phyloP scores from a whole-genome alignment of 2,329 filamentous ascomycete genomes.

The Sarocladiaceae sp. region DNA sequence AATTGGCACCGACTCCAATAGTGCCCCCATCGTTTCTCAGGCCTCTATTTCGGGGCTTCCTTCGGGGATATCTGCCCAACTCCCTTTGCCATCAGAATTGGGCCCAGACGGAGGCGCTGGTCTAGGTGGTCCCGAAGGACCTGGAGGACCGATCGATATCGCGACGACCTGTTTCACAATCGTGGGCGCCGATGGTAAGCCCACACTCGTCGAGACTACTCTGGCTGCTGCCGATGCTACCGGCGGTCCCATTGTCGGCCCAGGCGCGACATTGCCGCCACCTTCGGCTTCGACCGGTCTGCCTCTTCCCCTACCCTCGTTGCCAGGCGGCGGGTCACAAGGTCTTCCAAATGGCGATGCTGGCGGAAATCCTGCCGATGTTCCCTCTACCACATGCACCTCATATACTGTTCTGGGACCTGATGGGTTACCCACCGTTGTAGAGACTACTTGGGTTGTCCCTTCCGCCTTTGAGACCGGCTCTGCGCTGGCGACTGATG shows the following conservation, averaged over 20 bases:
- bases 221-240: constrained; percentile 1
- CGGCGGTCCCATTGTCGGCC: constrained; percentile 4
- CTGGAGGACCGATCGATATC: constrained; percentile 10
- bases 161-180: constrained; percentile 12
- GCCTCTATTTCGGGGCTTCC: background rate
- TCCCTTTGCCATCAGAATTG: background rate
- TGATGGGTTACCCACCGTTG: constrained; percentile 12
- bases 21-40: background rate
- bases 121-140: too few species aligned
- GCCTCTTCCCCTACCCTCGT: background rate
- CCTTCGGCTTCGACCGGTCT: background rate
- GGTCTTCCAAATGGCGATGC: constrained; percentile 12
- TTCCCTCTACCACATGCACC: constrained; percentile 10
- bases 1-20: constrained; percentile 7
- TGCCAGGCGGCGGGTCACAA: constrained; percentile 10
- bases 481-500: constrained; percentile 1
- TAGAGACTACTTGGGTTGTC: constrained; percentile 9
- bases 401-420: constrained; percentile 11
- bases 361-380: background rate
- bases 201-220: constrained; percentile 12
- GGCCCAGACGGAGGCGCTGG: constrained; percentile 14
- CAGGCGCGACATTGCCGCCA: background rate
- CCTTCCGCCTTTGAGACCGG: constrained; percentile 6
- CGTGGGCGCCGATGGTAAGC: constrained; percentile 15
- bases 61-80: background rate